Percentiles rank a stretch among this genome's conserved stretches.
Conservation (phyloP, 2,329 filamentous ascomycete genomes). For the Fusarium pseudoanthophilum region DNA sequence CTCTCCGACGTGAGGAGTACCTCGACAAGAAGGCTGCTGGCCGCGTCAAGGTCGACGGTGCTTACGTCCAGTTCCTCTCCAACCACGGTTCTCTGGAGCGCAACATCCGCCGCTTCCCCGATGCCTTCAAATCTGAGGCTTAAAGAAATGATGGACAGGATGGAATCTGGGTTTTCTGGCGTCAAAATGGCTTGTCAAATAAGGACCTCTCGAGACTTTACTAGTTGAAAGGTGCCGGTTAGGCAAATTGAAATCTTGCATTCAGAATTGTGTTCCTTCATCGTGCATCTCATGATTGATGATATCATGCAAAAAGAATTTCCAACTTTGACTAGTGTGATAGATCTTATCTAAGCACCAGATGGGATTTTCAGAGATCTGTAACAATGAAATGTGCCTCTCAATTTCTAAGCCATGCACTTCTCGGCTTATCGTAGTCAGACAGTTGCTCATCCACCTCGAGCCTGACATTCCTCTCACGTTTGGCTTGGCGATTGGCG, state of each 20-base stretch:
- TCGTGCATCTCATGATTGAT: slow-evolving; percentile 4
- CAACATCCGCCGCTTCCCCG: slow-evolving; percentile 96
- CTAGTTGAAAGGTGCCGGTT: slow-evolving; percentile 48
- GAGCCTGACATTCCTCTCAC: not conserved
- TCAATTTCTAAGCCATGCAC: not conserved
- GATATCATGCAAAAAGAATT: slow-evolving; percentile 9
- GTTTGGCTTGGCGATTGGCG: slow-evolving; percentile 9
- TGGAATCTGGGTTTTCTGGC: slow-evolving; percentile 57
- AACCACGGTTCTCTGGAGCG: slow-evolving; percentile 87
- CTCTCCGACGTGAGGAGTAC: slow-evolving; percentile 97
- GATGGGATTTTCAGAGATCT: not conserved
- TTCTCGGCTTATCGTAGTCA: not conserved
- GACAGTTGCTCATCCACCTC: not conserved
- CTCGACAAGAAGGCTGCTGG: slow-evolving; percentile 93
- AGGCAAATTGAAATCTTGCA: slow-evolving; percentile 51
- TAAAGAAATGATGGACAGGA: slow-evolving; percentile 57
- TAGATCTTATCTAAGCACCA: not conserved
- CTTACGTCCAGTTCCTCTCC: slow-evolving; percentile 98
- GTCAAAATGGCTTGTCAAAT: slow-evolving; percentile 59
- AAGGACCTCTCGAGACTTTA: slow-evolving; percentile 49
- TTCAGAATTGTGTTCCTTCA: slow-evolving; percentile 28
- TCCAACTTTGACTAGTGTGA: not conserved
- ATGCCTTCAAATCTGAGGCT: slow-evolving; percentile 77
- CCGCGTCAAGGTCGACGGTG: slow-evolving; percentile 95
- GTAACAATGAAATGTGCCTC: not conserved